Evolutionary conservation across 2,329 filamentous ascomycete genomes (phyloP), one percentile per base, ranked within the genome.

Genomic region (Ceratocystis ficicola): DNA sequence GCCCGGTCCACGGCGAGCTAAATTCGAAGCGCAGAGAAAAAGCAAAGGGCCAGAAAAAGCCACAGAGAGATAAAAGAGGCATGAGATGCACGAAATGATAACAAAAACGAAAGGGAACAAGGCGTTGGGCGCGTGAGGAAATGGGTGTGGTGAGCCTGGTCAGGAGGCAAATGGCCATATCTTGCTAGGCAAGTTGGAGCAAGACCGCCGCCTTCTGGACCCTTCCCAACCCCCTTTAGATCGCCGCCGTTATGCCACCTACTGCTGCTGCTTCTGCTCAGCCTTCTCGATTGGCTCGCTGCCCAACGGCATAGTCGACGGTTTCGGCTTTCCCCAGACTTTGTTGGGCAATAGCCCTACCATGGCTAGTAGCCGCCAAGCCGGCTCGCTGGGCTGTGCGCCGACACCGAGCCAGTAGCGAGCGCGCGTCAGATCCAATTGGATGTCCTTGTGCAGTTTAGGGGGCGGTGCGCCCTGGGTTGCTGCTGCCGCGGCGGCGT

Each of bases 331-430:
- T n/a, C 66, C 66, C 66, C 66, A 67, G 55, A 65, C 36, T 52
- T 67, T 67, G 44, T 67, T 65, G 5, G 66, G 66, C 32, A 67
- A 22, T 20, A 66, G 44, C 30, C 77, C 70, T 66, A 92, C 90
- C 89, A 96, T 87, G 66, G 83, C 83, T 71, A 99, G 78, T 71
- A 97, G 76, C 73, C 90, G 82, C 92, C 92, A 96, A 44, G 88
- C 89, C 2, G 89, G 86, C 70, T 96, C 90, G 69, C 88, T 92
- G 8, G 94, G 94, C 77, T 99, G 94, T 66, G 94, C 94, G 0
- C 94, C 94, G 2, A 97, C 93, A 74, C 94, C 94, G 44, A 99
- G 81, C 94, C 94, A 99, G 79, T 99, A 99, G 75, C 88, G 87
- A 66, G 93, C 89, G 68, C 94, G 81, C 70, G 84, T 79, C 6